These are phyloP conservation scores for Lasiodiplodia theobromae DNA, from an alignment of 2,329 filamentous ascomycete genomes.

Conservation along the genomic window DNA sequence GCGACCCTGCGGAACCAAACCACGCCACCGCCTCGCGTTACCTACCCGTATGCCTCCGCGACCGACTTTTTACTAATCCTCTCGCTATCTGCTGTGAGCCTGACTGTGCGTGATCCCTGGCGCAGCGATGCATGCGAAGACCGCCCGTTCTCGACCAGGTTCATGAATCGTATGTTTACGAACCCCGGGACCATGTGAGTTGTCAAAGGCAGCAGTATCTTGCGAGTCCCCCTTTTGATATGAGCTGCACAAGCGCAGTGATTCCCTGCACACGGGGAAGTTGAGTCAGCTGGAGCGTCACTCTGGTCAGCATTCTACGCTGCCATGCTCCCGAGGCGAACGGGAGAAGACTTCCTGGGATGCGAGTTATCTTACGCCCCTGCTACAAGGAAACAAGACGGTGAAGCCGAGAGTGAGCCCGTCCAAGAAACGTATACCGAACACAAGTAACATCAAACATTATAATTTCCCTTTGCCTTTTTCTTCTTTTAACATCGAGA, in stretches of 20 bases:
- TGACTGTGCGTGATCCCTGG: background rate
- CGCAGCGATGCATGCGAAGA: background rate
- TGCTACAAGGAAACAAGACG: too few species aligned
- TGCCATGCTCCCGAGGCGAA: too few species aligned
- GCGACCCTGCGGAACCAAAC: background rate
- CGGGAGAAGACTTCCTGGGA: too few species aligned
- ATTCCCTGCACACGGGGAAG: background rate
- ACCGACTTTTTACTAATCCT: too few species aligned
- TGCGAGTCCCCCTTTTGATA: background rate
- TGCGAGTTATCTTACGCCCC: too few species aligned
- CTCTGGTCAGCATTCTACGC: too few species aligned
- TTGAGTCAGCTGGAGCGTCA: too few species aligned
- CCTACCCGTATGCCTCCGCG: too few species aligned
- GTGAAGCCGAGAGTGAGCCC: background rate
- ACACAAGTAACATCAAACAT: background rate
- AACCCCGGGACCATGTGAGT: background rate
- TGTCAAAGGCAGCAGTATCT: background rate
- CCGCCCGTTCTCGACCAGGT: background rate
- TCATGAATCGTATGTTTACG: background rate
- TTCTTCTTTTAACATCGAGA: background rate
- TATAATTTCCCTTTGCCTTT: slow-evolving; percentile 1
- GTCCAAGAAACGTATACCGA: background rate
- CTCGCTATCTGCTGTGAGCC: background rate
- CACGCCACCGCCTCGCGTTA: background rate
- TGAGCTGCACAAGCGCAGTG: background rate